Evolutionary conservation across 2,329 filamentous ascomycete species (phyloP).

Genomic region (Dactylellina sp.): DNA sequence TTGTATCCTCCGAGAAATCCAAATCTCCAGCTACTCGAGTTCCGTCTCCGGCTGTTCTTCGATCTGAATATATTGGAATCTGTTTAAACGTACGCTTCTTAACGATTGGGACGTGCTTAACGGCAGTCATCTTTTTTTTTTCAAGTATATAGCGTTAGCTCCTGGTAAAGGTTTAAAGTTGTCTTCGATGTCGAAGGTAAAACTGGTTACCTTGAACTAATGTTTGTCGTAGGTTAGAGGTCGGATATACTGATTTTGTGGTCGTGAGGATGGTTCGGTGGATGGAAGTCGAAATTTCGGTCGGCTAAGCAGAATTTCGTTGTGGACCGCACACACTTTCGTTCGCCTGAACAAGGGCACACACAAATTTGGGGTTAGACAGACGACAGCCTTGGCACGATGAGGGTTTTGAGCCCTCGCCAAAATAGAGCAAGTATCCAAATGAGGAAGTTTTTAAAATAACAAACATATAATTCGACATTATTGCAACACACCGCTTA

Average conservation of each 20-base stretch:
- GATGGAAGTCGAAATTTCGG: constrained; percentile 12
- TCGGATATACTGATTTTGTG: constrained; percentile 7
- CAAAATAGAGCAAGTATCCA: neutral
- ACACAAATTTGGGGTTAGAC: constrained; percentile 17
- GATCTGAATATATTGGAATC: constrained; percentile 58
- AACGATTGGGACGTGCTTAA: constrained; percentile 99
- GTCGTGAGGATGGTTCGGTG: constrained; percentile 11
- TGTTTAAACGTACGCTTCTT: constrained; percentile 97
- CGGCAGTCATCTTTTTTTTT: constrained; percentile 85
- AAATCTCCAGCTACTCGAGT: constrained; percentile 1
- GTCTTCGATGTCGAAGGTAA: constrained; percentile 10
- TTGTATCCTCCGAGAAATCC: constrained; percentile 1
- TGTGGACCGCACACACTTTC: constrained; percentile 26
- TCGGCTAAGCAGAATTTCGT: constrained; percentile 51
- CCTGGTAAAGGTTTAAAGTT: constrained; percentile 1
- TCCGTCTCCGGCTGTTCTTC: constrained; percentile 38
- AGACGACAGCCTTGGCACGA: constrained; percentile 37
- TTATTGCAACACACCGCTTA: constrained; percentile 14
- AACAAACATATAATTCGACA: constrained; percentile 24
- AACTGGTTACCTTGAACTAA: constrained; percentile 45
- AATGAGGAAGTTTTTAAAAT: constrained; percentile 5
- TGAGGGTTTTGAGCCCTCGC: constrained; percentile 55
- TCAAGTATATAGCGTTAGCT: constrained; percentile 38
- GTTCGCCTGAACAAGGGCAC: constrained; percentile 1
- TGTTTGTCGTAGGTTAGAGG: constrained; percentile 15